Conservation (phyloP, 192 early-diverging fungal species). For the Coemansia asiatica region DNA sequence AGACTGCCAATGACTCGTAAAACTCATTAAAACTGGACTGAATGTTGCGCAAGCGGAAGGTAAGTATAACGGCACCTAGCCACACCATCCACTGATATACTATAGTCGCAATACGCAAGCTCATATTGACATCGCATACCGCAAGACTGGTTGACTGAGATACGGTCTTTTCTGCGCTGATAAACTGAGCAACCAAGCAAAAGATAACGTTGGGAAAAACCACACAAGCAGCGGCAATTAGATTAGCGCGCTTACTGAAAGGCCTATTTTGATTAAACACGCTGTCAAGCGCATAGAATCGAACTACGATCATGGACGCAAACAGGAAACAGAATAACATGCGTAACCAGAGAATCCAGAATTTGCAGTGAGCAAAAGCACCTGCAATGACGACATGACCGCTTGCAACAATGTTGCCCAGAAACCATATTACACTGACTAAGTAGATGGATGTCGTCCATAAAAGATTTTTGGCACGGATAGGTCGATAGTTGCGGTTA, state of each 20-base stretch:
- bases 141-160: neutral
- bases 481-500: conserved; percentile 48
- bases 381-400: conserved; percentile 24
- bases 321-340: conserved; percentile 32
- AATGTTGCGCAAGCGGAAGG: conserved; percentile 49
- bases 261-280: conserved; percentile 52
- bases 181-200: too few relatives aligned
- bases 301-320: conserved; percentile 30
- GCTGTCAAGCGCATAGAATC: conserved; percentile 44
- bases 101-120: conserved; percentile 24
- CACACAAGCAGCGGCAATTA: too few relatives aligned
- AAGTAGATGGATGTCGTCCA: conserved; percentile 37
- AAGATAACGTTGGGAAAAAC: too few relatives aligned
- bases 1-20: conserved; percentile 33
- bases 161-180: too few relatives aligned
- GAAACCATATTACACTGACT: conserved; percentile 41
- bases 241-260: conserved; percentile 11
- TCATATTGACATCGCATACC: conserved; percentile 17
- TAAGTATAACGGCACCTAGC: conserved; percentile 27
- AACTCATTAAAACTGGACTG: conserved; percentile 55
- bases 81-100: conserved; percentile 38
- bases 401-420: conserved; percentile 35
- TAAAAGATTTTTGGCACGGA: conserved; percentile 43
- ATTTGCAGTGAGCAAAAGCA: conserved; percentile 31
- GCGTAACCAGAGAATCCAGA: conserved; percentile 48